Percentiles rank a stretch among this genome's conserved stretches.
phyloP scores from a whole-genome alignment of 305 asterid species.

The Salvia sclarea region DNA sequence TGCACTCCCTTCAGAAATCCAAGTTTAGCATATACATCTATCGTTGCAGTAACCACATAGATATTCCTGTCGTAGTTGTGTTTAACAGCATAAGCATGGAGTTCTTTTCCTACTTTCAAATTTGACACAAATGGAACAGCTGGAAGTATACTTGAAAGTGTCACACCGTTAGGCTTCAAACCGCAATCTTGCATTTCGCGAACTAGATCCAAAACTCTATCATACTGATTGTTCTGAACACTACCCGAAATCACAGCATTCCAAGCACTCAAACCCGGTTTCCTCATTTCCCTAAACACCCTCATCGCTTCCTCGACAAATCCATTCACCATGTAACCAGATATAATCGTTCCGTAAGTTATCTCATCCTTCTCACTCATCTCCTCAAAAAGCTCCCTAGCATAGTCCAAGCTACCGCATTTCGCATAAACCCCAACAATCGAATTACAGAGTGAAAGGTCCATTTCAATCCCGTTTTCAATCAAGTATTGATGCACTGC shows the following conservation, averaged over 20 bases:
- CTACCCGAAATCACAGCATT: slow-evolving; percentile 82
- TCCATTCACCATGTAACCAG: slow-evolving; percentile 86
- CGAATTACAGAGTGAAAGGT: slow-evolving; percentile 63
- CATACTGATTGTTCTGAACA: slow-evolving; percentile 64
- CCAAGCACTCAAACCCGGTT: slow-evolving; percentile 73
- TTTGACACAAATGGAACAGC: slow-evolving; percentile 57
- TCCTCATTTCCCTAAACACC: slow-evolving; percentile 52
- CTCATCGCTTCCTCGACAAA: slow-evolving; percentile 62
- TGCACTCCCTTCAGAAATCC: slow-evolving; percentile 70
- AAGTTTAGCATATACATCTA: slow-evolving; percentile 76
- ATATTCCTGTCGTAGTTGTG: slow-evolving; percentile 51
- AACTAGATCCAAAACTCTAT: slow-evolving; percentile 51
- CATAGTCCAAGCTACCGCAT: slow-evolving; percentile 91
- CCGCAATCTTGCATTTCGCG: slow-evolving; percentile 60
- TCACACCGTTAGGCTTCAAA: slow-evolving; percentile 57
- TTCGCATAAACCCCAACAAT: slow-evolving; percentile 71
- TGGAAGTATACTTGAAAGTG: slow-evolving; percentile 76
- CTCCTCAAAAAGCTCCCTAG: slow-evolving; percentile 67
- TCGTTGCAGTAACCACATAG: slow-evolving; percentile 67
- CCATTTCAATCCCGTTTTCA: slow-evolving; percentile 58
- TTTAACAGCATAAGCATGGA: slow-evolving; percentile 72
- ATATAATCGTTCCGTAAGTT: slow-evolving; percentile 69
- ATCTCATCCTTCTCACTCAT: slow-evolving; percentile 80
- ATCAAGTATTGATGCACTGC: slow-evolving; percentile 65
- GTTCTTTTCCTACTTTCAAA: slow-evolving; percentile 67